Evolutionary conservation across 306 rosid species (phyloP), one percentile per base, ranked within the genome.

Genomic region (Begonia fuchsioides): DNA sequence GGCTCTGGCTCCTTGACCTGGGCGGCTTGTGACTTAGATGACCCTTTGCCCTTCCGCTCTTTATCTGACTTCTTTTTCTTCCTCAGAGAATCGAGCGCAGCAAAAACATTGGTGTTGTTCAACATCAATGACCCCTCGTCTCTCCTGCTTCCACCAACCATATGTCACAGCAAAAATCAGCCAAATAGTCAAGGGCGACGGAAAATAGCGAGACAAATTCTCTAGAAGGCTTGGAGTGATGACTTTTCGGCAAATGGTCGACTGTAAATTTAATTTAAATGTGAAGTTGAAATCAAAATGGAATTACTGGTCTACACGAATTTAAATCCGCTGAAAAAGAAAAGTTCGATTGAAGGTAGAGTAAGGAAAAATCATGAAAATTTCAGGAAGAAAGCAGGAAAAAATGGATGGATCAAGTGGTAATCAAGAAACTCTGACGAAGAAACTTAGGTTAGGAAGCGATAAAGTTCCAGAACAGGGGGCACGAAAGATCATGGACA

Each of bases 11-110:
- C 78, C 65, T 72, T 72, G 8, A 76, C 57, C 46, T 69, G 64
- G 44, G 55, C 65, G 35, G 75, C 53, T 44, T 60, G 61, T 6
- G 57, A 56, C 56, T 87, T 80, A 16, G 92, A 75, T 0, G 81
- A 71, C 10, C 68, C 83, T 59, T 72, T 82, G 61, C 52, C 69
- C 71, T 83, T 87, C 46, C 59, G 71, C 39, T 78, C 87, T 85
- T 83, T 87, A 49, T 87, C 96, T 0, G 93, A 75, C 69, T 83
- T 83, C 93, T 80, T 87, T 83, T 87, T 87, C 86, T 73, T 87
- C 79, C 77, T 78, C 43, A 83, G 72, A 51, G 88, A 68, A 38
- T 87, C 96, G 0, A 87, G 77, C 54, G 96, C 96, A 2, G 88
- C 94, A 61, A 87, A 87, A 39, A 87, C 96, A 48, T 87, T 87